These are phyloP conservation scores for Zygoascus hellenicus DNA, from an alignment of 1,139 yeast genomes.

Conservation along the genomic window DNA sequence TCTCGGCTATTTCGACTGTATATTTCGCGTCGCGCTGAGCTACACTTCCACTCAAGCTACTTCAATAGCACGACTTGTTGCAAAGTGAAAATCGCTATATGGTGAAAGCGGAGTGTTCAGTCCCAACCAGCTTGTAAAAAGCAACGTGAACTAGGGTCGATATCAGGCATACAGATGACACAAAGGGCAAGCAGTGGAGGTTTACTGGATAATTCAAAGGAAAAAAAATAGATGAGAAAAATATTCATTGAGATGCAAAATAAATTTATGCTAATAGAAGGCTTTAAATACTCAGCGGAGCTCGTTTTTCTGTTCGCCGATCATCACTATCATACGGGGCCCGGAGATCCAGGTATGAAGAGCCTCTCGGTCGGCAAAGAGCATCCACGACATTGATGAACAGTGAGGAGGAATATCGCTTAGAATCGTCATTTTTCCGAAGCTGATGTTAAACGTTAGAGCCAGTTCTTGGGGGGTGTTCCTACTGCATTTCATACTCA, in stretches of 20 bases:
- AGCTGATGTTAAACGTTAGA: not conserved
- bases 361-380: slow-evolving; percentile 4
- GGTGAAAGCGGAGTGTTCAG: no score
- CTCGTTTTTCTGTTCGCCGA: slow-evolving; percentile 6
- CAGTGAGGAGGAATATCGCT: slow-evolving; percentile 1
- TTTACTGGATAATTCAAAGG: not conserved
- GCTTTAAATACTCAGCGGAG: not conserved
- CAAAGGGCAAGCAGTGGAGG: no score
- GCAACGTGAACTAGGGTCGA: no score
- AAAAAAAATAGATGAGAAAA: not conserved
- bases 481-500: slow-evolving; percentile 13
- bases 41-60: no score
- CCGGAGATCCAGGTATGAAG: slow-evolving; percentile 2
- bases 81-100: no score
- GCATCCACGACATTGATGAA: not conserved
- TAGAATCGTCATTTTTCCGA: slow-evolving; percentile 1
- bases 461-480: no score
- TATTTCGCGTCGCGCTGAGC: no score
- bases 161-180: no score
- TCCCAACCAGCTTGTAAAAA: no score
- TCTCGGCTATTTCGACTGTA: no score
- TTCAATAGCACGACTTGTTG: no score
- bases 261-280: not conserved
- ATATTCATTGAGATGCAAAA: not conserved
- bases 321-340: slow-evolving; percentile 4